Percentiles rank a stretch among this genome's conserved stretches.
phyloP scores from a whole-genome alignment of 2,329 filamentous ascomycete genomes.

The Pseudocercospora fuligena region DNA sequence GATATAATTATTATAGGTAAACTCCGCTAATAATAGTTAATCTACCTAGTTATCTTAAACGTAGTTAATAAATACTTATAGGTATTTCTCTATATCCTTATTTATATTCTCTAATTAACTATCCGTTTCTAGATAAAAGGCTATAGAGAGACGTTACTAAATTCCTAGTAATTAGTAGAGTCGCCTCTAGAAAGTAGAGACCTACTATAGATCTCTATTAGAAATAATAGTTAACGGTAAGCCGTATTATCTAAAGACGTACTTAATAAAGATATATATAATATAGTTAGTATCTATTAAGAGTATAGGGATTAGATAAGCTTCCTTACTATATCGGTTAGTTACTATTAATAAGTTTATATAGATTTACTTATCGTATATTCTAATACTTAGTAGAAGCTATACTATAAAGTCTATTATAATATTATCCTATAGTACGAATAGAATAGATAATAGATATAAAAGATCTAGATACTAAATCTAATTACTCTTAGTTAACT shows the following conservation, averaged over 20 bases:
- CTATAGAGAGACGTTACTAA: not conserved
- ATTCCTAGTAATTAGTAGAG: not conserved
- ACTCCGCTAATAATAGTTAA: not conserved
- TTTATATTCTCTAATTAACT: slow-evolving; percentile 6
- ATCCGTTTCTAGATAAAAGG: slow-evolving; percentile 2
- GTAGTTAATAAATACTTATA: not conserved
- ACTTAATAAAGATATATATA: too few species aligned
- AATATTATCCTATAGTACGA: too few species aligned
- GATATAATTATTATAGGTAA: not conserved
- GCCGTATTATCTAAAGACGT: too few species aligned
- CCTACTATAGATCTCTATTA: not conserved
- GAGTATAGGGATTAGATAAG: too few species aligned
- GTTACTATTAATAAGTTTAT: not conserved
- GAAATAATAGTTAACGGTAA: too few species aligned
- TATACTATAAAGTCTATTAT: not conserved
- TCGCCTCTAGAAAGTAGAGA: not conserved
- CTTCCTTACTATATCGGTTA: too few species aligned
- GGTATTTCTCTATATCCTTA: slow-evolving; percentile 3
- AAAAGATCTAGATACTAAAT: too few species aligned
- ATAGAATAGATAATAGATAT: too few species aligned
- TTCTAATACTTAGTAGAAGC: not conserved
- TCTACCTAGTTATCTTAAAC: slow-evolving; percentile 1
- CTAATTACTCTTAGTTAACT: too few species aligned
- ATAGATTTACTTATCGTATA: not conserved
- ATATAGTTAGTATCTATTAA: too few species aligned